Evolutionary conservation across 768 basidiomycete genomes (phyloP).

Genomic region (Hericium alpestre): DNA sequence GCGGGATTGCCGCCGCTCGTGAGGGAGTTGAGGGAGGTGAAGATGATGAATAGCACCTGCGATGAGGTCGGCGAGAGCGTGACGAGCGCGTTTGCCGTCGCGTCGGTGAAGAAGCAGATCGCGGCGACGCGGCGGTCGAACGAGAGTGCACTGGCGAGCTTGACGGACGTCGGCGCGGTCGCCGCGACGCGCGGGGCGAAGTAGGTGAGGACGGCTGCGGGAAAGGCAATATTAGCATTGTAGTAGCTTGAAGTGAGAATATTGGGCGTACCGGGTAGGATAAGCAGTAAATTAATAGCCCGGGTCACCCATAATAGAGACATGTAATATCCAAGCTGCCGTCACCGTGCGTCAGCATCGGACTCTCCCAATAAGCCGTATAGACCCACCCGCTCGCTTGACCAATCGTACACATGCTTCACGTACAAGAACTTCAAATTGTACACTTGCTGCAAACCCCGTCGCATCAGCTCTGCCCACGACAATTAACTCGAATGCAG

Average conservation of each 20-base stretch:
- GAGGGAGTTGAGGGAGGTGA: slow-evolving; percentile 12
- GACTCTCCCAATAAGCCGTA: neutral
- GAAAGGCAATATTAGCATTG: neutral
- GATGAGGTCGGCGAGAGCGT: slow-evolving; percentile 11
- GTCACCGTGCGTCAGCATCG: too few species aligned
- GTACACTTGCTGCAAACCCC: slow-evolving; percentile 12
- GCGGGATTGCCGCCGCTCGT: slow-evolving; percentile 14
- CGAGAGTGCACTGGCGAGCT: slow-evolving; percentile 8
- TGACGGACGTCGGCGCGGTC: neutral
- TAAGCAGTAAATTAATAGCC: slow-evolving; percentile 10
- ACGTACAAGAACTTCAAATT: slow-evolving; percentile 15
- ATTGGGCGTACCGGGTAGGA: slow-evolving; percentile 10
- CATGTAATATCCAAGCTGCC: slow-evolving; percentile 12
- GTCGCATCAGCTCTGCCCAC: too few species aligned
- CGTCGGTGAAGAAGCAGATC: slow-evolving; percentile 13
- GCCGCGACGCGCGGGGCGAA: slow-evolving; percentile 1
- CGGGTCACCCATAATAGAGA: slow-evolving; percentile 13
- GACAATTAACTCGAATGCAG: too few species aligned
- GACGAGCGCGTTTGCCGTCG: slow-evolving; percentile 12
- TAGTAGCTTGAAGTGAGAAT: neutral
- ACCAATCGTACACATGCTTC: slow-evolving; percentile 12
- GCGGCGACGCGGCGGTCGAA: slow-evolving; percentile 12
- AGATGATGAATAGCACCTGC: slow-evolving; percentile 13
- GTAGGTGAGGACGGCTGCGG: slow-evolving; percentile 12
- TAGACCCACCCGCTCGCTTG: slow-evolving; percentile 8